Evolutionary conservation across 768 basidiomycete genomes (phyloP), one percentile per base, ranked within the genome.

Genomic region (Sarcomyxa edulis): DNA sequence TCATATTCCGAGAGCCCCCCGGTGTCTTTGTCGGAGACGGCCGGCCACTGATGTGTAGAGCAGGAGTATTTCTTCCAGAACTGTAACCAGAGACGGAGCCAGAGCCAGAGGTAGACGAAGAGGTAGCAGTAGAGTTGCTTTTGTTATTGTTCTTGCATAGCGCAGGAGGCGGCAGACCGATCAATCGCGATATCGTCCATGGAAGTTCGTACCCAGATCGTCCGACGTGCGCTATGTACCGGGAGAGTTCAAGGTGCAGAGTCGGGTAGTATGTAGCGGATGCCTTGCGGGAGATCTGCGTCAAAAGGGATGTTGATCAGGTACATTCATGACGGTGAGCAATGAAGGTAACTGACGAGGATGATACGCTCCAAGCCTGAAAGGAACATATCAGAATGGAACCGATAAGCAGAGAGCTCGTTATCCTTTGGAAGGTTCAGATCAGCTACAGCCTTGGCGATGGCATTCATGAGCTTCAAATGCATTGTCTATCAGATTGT

Each of bases 211-310:
- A 84, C 23, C 80, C 80, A 26, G 88, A 74, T 11, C 71, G 66
- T 18, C 61, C 61, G 3, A 83, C 79, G 45, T 78, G 71, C 1
- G 73, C 66, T 47, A 97, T 72, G 56, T 97, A 98, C 22, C 93
- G 79, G 10, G 92, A 76, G 35, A 99, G 67, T 60, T 99, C 95
- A 27, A 98, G 81, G 59, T 99, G 96, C 1, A 99, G 74, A 3
- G 81, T 84, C 1, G 93, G 91, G 59, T 99, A 99, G 60, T 96
- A 97, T 9, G 84, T 81, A 16, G 84, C 81, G 12, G 94, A 97
- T 11, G 96, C 92, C 61, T 97, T 97, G 35, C 96, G 86, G 1
- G 91, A 79, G 30, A 94, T 90, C 94, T 98, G 31, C 21, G n/a
- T 10, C 15, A 30, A 10, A 7, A 10, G 15, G n/a, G 16, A 21